Conservation (phyloP, 2,329 filamentous ascomycete genomes). For the Beauveria caledonica region DNA sequence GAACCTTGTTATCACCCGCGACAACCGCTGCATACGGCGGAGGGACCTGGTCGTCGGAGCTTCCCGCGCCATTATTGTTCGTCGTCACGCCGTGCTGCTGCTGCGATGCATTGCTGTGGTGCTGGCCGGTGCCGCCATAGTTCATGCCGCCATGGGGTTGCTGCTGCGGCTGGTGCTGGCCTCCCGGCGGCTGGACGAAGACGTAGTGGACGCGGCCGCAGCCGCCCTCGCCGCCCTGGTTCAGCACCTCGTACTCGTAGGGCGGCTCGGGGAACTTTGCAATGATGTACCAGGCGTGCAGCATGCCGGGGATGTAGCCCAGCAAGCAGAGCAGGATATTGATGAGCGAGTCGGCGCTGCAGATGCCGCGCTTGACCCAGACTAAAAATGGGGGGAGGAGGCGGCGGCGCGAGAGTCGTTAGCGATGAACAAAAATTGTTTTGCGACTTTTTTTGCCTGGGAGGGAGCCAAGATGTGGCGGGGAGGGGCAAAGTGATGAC, state of each 20-base stretch:
- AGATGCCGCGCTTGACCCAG: constrained; percentile 94
- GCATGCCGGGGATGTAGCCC: constrained; percentile 73
- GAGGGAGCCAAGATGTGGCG: background rate
- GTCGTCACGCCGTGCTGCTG: constrained; percentile 26
- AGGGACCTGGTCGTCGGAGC: constrained; percentile 38
- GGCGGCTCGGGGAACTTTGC: constrained; percentile 72
- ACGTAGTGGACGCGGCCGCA: constrained; percentile 56
- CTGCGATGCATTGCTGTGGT: constrained; percentile 16
- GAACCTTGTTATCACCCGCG: constrained; percentile 84
- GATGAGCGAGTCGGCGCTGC: constrained; percentile 85
- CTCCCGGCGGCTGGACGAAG: constrained; percentile 51
- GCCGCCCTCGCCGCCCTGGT: constrained; percentile 43
- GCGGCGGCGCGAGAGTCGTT: background rate
- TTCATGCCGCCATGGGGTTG: constrained; percentile 41
- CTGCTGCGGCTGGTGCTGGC: constrained; percentile 28
- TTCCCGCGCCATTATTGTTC: constrained; percentile 31
- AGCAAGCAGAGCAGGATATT: constrained; percentile 85
- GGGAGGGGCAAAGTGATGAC: background rate
- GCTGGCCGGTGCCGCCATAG: constrained; percentile 17
- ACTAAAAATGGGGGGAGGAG: constrained; percentile 35
- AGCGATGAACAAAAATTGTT: background rate
- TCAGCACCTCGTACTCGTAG: constrained; percentile 59
- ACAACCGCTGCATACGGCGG: constrained; percentile 89
- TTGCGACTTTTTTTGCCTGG: background rate
- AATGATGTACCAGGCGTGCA: constrained; percentile 99